Evolutionary conservation across 2,329 filamentous ascomycete species (phyloP).

Genomic region (Colletotrichum falcatum): DNA sequence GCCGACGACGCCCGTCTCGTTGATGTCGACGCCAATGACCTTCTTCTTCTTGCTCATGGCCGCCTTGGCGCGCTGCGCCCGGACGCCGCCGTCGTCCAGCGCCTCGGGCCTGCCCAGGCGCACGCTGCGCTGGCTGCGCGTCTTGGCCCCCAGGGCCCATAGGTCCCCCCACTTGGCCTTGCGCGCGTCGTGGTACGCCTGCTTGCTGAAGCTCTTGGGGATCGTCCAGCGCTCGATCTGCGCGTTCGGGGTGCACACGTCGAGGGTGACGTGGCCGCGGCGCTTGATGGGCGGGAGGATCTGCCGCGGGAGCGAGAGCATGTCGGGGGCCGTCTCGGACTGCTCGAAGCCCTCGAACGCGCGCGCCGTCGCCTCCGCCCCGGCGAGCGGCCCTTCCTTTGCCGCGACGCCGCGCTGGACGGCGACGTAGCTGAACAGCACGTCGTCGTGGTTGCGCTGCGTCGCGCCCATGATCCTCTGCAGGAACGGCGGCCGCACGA

Average conservation of each 20-base stretch:
- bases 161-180: constrained; percentile 94
- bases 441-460: constrained; percentile 86
- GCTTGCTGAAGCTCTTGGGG: constrained; percentile 81
- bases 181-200: constrained; percentile 91
- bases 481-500: constrained; percentile 84
- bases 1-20: constrained; percentile 46
- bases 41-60: constrained; percentile 52
- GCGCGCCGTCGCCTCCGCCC: constrained; percentile 67
- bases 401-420: constrained; percentile 77
- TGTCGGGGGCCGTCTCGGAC: constrained; percentile 56
- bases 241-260: constrained; percentile 89
- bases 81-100: constrained; percentile 60
- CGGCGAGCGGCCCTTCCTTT: constrained; percentile 55
- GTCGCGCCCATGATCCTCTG: constrained; percentile 78
- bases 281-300: constrained; percentile 88
- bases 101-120: constrained; percentile 65
- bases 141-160: constrained; percentile 96
- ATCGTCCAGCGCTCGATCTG: constrained; percentile 95
- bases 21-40: constrained; percentile 52
- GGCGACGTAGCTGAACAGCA: constrained; percentile 90
- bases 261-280: constrained; percentile 87
- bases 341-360: constrained; percentile 81
- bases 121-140: constrained; percentile 71
- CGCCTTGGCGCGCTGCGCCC: constrained; percentile 48
- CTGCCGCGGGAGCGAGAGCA: constrained; percentile 81